Conservation (phyloP, 2,329 filamentous ascomycete genomes). For the Didymella arachidicola region DNA sequence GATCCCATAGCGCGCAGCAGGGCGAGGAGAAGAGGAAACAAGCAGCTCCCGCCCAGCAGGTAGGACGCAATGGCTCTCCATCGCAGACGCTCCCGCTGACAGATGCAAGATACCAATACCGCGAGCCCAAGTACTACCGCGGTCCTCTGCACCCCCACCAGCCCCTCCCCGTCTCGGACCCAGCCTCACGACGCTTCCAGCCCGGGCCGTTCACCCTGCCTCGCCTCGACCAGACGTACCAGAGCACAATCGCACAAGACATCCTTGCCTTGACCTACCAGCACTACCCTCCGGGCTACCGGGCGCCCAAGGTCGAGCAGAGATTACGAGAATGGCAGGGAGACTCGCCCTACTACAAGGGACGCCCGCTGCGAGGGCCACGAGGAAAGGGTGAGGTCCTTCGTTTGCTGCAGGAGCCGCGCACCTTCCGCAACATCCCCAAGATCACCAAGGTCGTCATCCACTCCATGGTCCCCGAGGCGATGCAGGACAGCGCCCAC, state of each 20-base stretch:
- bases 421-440: slow-evolving; percentile 84
- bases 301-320: slow-evolving; percentile 64
- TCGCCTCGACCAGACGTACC: slow-evolving; percentile 87
- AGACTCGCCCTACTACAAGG: slow-evolving; percentile 92
- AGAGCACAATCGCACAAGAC: slow-evolving; percentile 84
- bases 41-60: slow-evolving; percentile 62
- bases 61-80: slow-evolving; percentile 34
- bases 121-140: slow-evolving; percentile 92
- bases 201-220: slow-evolving; percentile 91
- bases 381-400: slow-evolving; percentile 77
- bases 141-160: slow-evolving; percentile 93
- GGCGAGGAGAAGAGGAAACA: slow-evolving; percentile 53
- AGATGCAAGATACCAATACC: slow-evolving; percentile 82
- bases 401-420: slow-evolving; percentile 70
- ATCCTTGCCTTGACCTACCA: slow-evolving; percentile 88
- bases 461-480: slow-evolving; percentile 74
- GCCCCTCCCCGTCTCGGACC: slow-evolving; percentile 84
- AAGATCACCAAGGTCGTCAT: slow-evolving; percentile 81
- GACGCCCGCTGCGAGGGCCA: slow-evolving; percentile 83
- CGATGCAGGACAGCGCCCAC: slow-evolving; percentile 73
- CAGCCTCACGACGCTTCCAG: slow-evolving; percentile 83
- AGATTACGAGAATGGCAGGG: slow-evolving; percentile 86
- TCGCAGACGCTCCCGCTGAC: slow-evolving; percentile 6
- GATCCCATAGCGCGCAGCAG: slow-evolving; percentile 59
- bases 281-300: slow-evolving; percentile 81